Evolutionary conservation across 257 asterid species (phyloP), one percentile per base, ranked within the genome.

Genomic region (Solanum sejunctum): DNA sequence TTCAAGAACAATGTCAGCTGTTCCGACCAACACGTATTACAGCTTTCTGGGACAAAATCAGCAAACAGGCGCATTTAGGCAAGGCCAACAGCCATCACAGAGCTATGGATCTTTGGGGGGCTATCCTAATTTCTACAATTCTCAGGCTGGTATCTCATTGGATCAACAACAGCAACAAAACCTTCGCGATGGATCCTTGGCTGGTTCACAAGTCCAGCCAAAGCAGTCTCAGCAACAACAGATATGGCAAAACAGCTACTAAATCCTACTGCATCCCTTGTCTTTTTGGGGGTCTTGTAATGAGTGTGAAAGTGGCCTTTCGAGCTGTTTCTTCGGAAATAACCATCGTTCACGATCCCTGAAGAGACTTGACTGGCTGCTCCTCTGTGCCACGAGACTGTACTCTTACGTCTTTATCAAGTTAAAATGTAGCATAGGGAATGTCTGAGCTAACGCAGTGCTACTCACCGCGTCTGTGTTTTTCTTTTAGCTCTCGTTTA

Each of bases 161-260:
- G 97, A 93, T 16, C 94, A 91, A 60, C 91, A 89, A 15, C 92
- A 93, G 52, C 98, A 93, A 83, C 94, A 88, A 73, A 92, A 91
- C 84, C 86, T 91, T 1, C 88, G 97, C 85, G 98, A 95, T 26
- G 95, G 91, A 12, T 90, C 91, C 1, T 88, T 88, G 6, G 89
- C 89, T 23, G 89, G 94, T 36, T 79, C 93, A 0, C 98, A 93
- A 85, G 93, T 91, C 70, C 98, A 93, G 89, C 94, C 93, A 8
- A 92, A 93, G 86, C 99, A 90, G 83, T 91, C 97, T 86, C 98
- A 36, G 41, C 41, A 95, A 80, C 85, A 83, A 67, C 93, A 89
- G 85, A 18, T 93, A 18, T 95, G 98, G 98, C 98, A 92, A 89
- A 93, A 89, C 89, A 69, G 88, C 90, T 93, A 93, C 95, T 96